Evolutionary conservation across 2,329 filamentous ascomycete species (phyloP).

Genomic region (Ceratocystis smalleyi): DNA sequence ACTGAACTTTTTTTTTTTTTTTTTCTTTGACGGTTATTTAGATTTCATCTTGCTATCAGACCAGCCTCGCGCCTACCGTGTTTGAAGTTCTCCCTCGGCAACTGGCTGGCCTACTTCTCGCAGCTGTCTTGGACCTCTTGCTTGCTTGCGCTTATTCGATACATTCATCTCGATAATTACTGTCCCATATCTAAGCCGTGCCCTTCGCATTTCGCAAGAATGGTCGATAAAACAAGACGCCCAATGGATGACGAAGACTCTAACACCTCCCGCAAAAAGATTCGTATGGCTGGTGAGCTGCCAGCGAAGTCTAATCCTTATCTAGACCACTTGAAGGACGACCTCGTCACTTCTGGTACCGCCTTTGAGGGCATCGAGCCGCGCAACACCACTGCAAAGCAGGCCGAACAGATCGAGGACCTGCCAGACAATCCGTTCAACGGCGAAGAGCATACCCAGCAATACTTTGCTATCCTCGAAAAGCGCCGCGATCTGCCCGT

Average conservation of each 20-base stretch:
- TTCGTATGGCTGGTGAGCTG: slow-evolving; percentile 23
- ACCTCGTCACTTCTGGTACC: slow-evolving; percentile 23
- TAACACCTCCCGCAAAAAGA: slow-evolving; percentile 32
- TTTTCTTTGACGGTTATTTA: slow-evolving; percentile 6
- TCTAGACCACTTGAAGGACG: slow-evolving; percentile 71
- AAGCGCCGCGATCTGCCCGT: slow-evolving; percentile 75
- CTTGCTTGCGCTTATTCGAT: background rate
- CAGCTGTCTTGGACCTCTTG: background rate
- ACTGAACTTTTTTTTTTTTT: slow-evolving; percentile 16
- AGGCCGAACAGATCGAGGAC: slow-evolving; percentile 63
- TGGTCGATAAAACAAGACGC: slow-evolving; percentile 32
- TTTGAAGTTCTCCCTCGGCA: background rate
- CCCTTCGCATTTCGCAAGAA: slow-evolving; percentile 19
- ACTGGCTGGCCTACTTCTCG: background rate
- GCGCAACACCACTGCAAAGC: slow-evolving; percentile 62
- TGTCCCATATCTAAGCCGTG: background rate
- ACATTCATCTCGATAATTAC: background rate
- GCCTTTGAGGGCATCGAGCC: slow-evolving; percentile 27
- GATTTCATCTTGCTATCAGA: background rate
- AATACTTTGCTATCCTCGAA: slow-evolving; percentile 83
- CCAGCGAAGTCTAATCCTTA: slow-evolving; percentile 55
- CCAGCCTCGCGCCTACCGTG: slow-evolving; percentile 14
- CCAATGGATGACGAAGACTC: slow-evolving; percentile 26
- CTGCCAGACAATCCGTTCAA: slow-evolving; percentile 77
- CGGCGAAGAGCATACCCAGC: slow-evolving; percentile 54